These are phyloP conservation scores for Xylariales sp. DNA, from an alignment of 2,329 filamentous ascomycete species.

Conservation along the genomic window DNA sequence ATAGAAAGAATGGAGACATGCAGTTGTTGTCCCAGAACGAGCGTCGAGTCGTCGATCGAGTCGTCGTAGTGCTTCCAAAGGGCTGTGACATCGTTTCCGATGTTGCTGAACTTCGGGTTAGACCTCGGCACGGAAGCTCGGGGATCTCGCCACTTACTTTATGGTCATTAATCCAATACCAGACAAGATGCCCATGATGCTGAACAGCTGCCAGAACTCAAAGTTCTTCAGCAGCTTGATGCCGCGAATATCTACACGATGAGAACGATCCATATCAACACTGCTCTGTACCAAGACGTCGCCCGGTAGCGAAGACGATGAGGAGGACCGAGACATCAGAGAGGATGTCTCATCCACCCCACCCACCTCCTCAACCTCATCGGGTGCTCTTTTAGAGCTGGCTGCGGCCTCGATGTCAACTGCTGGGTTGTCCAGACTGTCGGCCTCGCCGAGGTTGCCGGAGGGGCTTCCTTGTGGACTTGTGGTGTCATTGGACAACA, in stretches of 20 bases:
- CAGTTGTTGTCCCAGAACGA: slow-evolving; percentile 77
- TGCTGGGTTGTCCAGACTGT: slow-evolving; percentile 16
- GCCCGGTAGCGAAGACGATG: slow-evolving; percentile 42
- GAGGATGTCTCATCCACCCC: slow-evolving; percentile 73
- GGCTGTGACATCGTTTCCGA: slow-evolving; percentile 83
- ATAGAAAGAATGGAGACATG: slow-evolving; percentile 94
- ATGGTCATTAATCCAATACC: slow-evolving; percentile 98
- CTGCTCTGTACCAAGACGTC: slow-evolving; percentile 51
- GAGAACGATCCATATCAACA: slow-evolving; percentile 69
- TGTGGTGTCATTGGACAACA: slow-evolving; percentile 37
- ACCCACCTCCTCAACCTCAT: slow-evolving; percentile 42
- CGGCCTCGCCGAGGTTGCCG: slow-evolving; percentile 18
- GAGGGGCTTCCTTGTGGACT: slow-evolving; percentile 22
- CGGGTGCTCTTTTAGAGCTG: slow-evolving; percentile 10
- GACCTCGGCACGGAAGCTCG: slow-evolving; percentile 11
- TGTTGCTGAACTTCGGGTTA: slow-evolving; percentile 62
- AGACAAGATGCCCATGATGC: slow-evolving; percentile 82
- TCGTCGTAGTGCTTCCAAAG: slow-evolving; percentile 85
- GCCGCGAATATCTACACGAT: slow-evolving; percentile 87
- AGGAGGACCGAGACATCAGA: slow-evolving; percentile 63
- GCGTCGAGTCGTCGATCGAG: slow-evolving; percentile 65
- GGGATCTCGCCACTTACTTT: slow-evolving; percentile 60
- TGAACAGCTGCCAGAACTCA: slow-evolving; percentile 90
- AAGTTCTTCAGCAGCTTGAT: slow-evolving; percentile 63
- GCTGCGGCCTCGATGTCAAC: slow-evolving; percentile 17